Percentiles rank a stretch among this genome's conserved stretches.
These are phyloP conservation scores for Pythium aristosporum DNA, from an alignment of 352 stramenopile species.

Conservation along the genomic window DNA sequence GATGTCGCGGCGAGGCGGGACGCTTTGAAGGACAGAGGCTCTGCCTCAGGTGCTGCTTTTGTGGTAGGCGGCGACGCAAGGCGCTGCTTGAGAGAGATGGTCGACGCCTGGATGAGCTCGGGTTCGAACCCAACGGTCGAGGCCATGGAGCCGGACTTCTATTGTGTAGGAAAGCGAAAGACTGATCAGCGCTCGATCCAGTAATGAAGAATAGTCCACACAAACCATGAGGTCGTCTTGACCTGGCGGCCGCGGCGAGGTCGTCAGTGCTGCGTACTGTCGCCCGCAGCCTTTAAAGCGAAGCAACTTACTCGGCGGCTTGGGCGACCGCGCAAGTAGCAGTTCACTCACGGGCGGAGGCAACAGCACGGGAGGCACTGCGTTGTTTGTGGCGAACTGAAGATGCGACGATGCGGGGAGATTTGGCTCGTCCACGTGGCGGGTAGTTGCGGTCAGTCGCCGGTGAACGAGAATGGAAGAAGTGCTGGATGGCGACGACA, in stretches of 20 bases:
- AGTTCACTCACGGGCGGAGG: slow-evolving; percentile 43
- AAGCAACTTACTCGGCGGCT: slow-evolving; percentile 38
- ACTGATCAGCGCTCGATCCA: neutral
- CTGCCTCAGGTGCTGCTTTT: neutral
- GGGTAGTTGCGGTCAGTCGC: neutral
- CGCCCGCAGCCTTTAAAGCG: slow-evolving; percentile 54
- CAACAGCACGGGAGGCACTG: slow-evolving; percentile 30
- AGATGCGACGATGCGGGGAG: slow-evolving; percentile 19
- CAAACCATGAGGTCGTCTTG: slow-evolving; percentile 47
- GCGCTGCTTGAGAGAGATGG: slow-evolving; percentile 53
- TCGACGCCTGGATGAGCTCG: slow-evolving; percentile 54
- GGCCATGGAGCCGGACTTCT: slow-evolving; percentile 38
- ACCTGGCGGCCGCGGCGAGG: slow-evolving; percentile 18
- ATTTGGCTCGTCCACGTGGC: neutral
- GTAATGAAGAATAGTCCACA: neutral
- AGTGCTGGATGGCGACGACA: neutral
- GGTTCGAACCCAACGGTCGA: slow-evolving; percentile 45
- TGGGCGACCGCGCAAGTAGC: slow-evolving; percentile 37
- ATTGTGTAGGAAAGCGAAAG: neutral
- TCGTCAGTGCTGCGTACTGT: slow-evolving; percentile 54
- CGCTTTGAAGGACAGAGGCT: neutral
- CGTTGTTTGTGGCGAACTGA: slow-evolving; percentile 22
- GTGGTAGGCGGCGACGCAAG: neutral
- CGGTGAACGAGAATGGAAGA: neutral
- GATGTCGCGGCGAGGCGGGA: neutral